Percentiles rank a stretch among this genome's conserved stretches.
phyloP scores from a whole-genome alignment of 768 basidiomycete genomes.

The Leccinum truebloodii region DNA sequence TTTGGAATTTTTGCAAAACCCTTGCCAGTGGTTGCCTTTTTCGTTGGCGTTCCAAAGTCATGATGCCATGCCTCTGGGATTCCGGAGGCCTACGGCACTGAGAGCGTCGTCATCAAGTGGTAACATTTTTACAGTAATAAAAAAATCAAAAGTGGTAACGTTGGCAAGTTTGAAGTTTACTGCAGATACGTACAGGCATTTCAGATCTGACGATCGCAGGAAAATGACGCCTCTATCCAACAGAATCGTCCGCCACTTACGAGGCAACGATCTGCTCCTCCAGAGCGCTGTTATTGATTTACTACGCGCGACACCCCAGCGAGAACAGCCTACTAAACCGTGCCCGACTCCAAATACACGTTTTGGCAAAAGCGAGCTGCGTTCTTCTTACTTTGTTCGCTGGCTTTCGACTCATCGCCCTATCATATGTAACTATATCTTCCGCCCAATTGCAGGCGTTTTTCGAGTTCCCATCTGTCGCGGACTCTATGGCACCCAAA shows the following conservation, averaged over 20 bases:
- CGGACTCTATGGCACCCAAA: background rate
- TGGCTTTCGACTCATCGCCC: no score
- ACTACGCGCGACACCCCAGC: background rate
- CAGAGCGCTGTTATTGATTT: background rate
- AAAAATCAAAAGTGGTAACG: background rate
- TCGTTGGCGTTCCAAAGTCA: background rate
- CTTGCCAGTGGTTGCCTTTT: background rate
- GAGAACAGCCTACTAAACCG: background rate
- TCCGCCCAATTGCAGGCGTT: background rate
- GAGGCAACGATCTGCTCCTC: background rate
- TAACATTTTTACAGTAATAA: no score
- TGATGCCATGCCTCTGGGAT: no score
- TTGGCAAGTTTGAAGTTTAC: background rate
- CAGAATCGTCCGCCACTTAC: background rate
- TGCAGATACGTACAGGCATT: background rate
- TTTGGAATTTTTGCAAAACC: background rate
- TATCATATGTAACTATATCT: background rate
- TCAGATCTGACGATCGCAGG: background rate
- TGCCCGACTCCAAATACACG: background rate
- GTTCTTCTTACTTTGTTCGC: no score
- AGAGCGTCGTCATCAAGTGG: background rate
- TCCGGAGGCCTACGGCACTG: background rate
- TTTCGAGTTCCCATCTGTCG: background rate
- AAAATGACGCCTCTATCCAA: background rate
- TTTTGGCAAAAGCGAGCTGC: background rate